A percentile compares a stretch with the other conserved stretches of the same genome.
phyloP scores from a whole-genome alignment of 75 land plant species.

The Gnetum montanum region DNA sequence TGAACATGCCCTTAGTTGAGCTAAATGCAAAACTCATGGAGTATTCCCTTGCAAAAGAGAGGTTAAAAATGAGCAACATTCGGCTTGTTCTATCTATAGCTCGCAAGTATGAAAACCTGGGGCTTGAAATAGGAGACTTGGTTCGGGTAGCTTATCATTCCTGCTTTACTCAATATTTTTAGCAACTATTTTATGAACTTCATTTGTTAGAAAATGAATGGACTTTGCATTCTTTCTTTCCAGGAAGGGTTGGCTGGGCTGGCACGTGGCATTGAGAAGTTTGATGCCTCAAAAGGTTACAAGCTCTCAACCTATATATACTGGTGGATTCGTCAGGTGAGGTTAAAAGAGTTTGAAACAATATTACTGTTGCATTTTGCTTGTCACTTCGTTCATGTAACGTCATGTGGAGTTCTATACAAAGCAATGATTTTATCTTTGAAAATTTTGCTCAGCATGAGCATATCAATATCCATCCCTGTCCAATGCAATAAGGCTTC shows the following conservation, averaged over 20 bases:
- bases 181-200: background rate
- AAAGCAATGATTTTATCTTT: too few relatives aligned
- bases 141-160: conserved; percentile 56
- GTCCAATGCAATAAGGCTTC: too few relatives aligned
- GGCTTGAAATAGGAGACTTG: conserved; percentile 74
- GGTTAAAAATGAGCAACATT: conserved; percentile 70
- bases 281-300: conserved; percentile 85
- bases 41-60: conserved; percentile 64
- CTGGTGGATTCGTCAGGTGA: conserved; percentile 99
- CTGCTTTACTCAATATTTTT: background rate
- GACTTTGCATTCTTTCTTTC: background rate
- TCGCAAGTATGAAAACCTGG: conserved; percentile 70
- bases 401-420: too few relatives aligned
- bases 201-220: background rate
- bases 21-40: conserved; percentile 45
- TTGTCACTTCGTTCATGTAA: too few relatives aligned
- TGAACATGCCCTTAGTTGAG: conserved; percentile 47
- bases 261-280: conserved; percentile 81
- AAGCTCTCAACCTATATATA: conserved; percentile 90
- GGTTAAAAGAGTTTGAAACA: too few relatives aligned
- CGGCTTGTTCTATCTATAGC: conserved; percentile 89
- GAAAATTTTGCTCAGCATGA: too few relatives aligned
- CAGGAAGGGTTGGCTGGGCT: conserved; percentile 90
- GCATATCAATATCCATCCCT: too few relatives aligned
- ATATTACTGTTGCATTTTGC: too few relatives aligned